Percentiles rank a stretch among this genome's conserved stretches.
Conservation (phyloP, 2,329 filamentous ascomycete genomes). For the Tolypocladium endophyticum region DNA sequence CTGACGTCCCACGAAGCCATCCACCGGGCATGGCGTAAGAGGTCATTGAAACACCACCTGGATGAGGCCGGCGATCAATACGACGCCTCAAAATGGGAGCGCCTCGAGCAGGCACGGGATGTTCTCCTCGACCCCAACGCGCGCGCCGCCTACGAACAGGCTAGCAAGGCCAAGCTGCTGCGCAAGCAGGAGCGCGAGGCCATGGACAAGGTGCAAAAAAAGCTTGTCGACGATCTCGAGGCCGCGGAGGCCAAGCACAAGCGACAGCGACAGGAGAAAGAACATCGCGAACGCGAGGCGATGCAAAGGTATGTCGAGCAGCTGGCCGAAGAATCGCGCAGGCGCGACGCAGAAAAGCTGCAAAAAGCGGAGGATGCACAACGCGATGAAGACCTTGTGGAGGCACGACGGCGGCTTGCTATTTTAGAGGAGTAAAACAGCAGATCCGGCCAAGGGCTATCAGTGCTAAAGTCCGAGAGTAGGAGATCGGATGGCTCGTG, state of each 20-base stretch:
- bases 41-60: constrained; percentile 83
- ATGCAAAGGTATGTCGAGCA: constrained; percentile 26
- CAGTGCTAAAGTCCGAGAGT: too few species aligned
- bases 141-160: constrained; percentile 68
- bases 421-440: too few species aligned
- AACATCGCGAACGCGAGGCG: constrained; percentile 21
- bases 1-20: constrained; percentile 61
- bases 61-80: constrained; percentile 73
- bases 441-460: too few species aligned
- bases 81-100: constrained; percentile 74
- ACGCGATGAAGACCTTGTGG: constrained; percentile 27
- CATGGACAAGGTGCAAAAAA: constrained; percentile 61
- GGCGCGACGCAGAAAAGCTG: constrained; percentile 24
- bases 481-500: too few species aligned
- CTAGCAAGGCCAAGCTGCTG: constrained; percentile 59
- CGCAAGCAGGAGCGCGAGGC: constrained; percentile 61
- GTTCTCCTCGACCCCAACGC: constrained; percentile 62
- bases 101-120: constrained; percentile 77
- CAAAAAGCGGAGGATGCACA: constrained; percentile 25
- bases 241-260: constrained; percentile 59
- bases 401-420: constrained; percentile 24
- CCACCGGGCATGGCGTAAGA: constrained; percentile 73
- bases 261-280: constrained; percentile 40
- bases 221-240: constrained; percentile 82
- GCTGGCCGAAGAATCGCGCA: constrained; percentile 24